Conservation (phyloP, 345 rosid genomes). For the Moricandia moricandioides region DNA sequence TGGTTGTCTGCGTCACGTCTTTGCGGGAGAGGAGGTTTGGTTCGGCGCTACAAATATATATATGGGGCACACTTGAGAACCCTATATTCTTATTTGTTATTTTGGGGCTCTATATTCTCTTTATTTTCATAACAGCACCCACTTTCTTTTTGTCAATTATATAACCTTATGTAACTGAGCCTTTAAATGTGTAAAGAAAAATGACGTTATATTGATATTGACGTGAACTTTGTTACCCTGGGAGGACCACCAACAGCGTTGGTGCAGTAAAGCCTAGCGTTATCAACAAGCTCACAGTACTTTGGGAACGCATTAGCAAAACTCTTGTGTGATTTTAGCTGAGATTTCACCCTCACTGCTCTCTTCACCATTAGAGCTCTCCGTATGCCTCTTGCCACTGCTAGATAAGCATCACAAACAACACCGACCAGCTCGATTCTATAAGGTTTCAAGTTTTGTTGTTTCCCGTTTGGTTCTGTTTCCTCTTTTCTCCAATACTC, state of each 20-base stretch:
- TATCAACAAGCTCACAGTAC: constrained; percentile 72
- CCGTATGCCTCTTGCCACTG: constrained; percentile 87
- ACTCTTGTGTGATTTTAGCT: constrained; percentile 76
- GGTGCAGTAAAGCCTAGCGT: constrained; percentile 80
- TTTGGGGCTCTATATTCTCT: neutral
- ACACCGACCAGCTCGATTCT: constrained; percentile 84
- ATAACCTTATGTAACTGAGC: neutral
- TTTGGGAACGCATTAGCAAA: constrained; percentile 76
- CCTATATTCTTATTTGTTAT: constrained; percentile 26
- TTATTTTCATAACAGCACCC: neutral
- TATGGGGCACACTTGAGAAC: constrained; percentile 14
- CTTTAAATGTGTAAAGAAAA: no score
- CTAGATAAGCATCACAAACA: constrained; percentile 86
- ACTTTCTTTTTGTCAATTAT: neutral
- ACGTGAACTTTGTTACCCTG: constrained; percentile 41
- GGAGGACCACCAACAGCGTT: constrained; percentile 74
- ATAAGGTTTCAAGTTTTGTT: constrained; percentile 55
- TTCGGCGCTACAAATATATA: neutral
- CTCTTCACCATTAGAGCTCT: constrained; percentile 77
- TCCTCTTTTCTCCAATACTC: constrained; percentile 75
- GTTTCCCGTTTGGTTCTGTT: constrained; percentile 23
- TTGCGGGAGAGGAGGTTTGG: neutral
- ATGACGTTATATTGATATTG: neutral
- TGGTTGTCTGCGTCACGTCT: constrained; percentile 8
- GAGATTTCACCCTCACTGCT: constrained; percentile 85